phyloP scores from a whole-genome alignment of 2,329 filamentous ascomycete species.

The Fusarium ambrosium region DNA sequence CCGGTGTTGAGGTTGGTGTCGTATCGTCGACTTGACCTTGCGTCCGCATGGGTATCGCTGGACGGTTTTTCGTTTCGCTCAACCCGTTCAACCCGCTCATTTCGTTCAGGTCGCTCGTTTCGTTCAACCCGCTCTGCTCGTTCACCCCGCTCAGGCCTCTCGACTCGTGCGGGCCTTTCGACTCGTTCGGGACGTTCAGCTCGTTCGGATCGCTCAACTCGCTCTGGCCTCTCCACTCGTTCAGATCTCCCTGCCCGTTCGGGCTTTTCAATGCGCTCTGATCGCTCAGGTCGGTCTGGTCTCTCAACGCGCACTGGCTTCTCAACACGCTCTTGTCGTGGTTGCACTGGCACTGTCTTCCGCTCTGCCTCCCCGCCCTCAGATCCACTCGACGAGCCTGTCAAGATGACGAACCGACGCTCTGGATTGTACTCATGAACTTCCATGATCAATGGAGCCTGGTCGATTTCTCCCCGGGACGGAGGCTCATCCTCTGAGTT shows the following conservation, averaged over 20 bases:
- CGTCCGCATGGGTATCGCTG: neutral
- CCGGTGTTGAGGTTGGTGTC: conserved; percentile 38
- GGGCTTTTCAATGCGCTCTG: neutral
- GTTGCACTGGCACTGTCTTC: conserved; percentile 29
- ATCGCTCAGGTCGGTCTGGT: neutral
- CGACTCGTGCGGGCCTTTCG: conserved; percentile 1
- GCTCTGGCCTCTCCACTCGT: neutral
- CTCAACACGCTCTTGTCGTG: conserved; percentile 31
- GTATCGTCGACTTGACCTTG: conserved; percentile 4
- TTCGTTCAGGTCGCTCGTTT: conserved; percentile 21
- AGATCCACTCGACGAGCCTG: conserved; percentile 47
- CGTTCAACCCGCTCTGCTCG: conserved; percentile 23
- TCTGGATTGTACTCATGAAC: conserved; percentile 72
- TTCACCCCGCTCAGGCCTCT: neutral
- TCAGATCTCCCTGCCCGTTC: neutral
- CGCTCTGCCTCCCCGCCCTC: conserved; percentile 47
- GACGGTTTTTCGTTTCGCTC: conserved; percentile 12
- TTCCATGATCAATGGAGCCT: conserved; percentile 75
- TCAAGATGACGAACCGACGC: conserved; percentile 73
- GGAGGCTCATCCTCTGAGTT: conserved; percentile 66
- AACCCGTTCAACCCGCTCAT: neutral
- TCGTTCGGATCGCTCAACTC: conserved; percentile 22
- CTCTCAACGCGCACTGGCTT: neutral
- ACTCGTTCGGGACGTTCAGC: conserved; percentile 21
- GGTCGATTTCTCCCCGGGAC: conserved; percentile 75